These are phyloP conservation scores for Amanita muscaria DNA, from an alignment of 768 basidiomycete genomes.

Conservation along the genomic window DNA sequence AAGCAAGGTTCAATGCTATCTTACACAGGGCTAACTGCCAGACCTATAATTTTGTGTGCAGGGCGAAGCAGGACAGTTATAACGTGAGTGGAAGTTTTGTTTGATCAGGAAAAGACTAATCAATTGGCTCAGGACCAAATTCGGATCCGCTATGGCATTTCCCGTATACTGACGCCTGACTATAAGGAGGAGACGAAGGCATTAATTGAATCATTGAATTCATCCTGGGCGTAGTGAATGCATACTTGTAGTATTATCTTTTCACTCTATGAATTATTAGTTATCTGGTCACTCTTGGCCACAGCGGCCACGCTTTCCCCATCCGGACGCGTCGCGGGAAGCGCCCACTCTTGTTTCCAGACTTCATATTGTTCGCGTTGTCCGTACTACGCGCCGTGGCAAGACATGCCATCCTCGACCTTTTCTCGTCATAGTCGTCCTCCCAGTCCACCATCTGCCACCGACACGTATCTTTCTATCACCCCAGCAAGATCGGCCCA, in stretches of 20 bases:
- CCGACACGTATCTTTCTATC: not conserved
- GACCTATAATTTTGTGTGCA: slow-evolving; percentile 75
- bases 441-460: slow-evolving; percentile 4
- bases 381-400: not conserved
- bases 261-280: too few relatives aligned
- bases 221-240: slow-evolving; percentile 43
- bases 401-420: not conserved
- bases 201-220: slow-evolving; percentile 51
- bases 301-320: slow-evolving; percentile 7
- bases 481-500: slow-evolving; percentile 14
- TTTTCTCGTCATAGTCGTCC: slow-evolving; percentile 3
- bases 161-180: slow-evolving; percentile 54
- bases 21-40: slow-evolving; percentile 59
- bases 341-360: not conserved
- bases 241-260: slow-evolving; percentile 12
- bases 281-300: slow-evolving; percentile 12
- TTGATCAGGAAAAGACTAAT: not conserved
- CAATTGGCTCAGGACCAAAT: slow-evolving; percentile 51
- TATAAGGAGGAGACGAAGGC: slow-evolving; percentile 58
- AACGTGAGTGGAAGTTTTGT: slow-evolving; percentile 43
- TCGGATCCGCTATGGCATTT: slow-evolving; percentile 78
- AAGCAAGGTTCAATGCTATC: slow-evolving; percentile 45
- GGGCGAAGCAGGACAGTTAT: slow-evolving; percentile 81
- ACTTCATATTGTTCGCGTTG: too few relatives aligned
- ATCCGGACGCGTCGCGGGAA: slow-evolving; percentile 10